Base-by-base conservation (phyloP, 2,329 filamentous ascomycete genomes). In the Venturia asperata region DNA sequence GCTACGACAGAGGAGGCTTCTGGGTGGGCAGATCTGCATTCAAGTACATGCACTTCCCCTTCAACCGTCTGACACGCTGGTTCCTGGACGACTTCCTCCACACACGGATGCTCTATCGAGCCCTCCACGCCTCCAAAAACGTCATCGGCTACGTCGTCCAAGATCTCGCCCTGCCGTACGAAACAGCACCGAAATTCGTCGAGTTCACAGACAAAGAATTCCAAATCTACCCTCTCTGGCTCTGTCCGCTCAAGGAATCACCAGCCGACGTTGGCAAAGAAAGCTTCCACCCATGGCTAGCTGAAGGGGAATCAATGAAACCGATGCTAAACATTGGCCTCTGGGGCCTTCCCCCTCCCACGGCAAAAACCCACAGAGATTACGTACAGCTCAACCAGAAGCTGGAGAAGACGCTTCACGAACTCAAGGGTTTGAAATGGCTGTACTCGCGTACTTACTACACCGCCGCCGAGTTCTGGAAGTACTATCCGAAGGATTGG, bases 391-490 rank as follows among this genome's bases (percentile, higher is more conserved):
- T 79, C 62, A 90, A 90, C 72, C 80, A 85, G 0, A 79, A 78
- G 0, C 77, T 90, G 0, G 87, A 90, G 74, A 75, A 78, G 10
- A 84, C 83, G 65, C 78, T 89, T 0, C 79, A 80, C 11, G 80
- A 82, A 39, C 78, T 87, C 9, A 79, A 82, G 2, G 87, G 87
- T 5, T 86, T 85, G 78, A 89, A 89, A 74, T 88, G 85, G 78
- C 75, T 90, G 0, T 90, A 90, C 68, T 86, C 86, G 0, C 86
- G 89, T 65, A 84, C 85, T 0, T 89, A 86, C 73, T 88, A 89
- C 72, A 83, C 80, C 2, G 83, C 87, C 71, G 80, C 83, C 0
- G 87, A 90, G 68, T 90, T 90, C 72, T 89, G 87, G 87, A 73
- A 77, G 11, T 79, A 83, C 63, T 90, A 89, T 67, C 82, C 87